Base-by-base conservation (phyloP, 441 rosid genomes). In the Viola pubescens region DNA sequence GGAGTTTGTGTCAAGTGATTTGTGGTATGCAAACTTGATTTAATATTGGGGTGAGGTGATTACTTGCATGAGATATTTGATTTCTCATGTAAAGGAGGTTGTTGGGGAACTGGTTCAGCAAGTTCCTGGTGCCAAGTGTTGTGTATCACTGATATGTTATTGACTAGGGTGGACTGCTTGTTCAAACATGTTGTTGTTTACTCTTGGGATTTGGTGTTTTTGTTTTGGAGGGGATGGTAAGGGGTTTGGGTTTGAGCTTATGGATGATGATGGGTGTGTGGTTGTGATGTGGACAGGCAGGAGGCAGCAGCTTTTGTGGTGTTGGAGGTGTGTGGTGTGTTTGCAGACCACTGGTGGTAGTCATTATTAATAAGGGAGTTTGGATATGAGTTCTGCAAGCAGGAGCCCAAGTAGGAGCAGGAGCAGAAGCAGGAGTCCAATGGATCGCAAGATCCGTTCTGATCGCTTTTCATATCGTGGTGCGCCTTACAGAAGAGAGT, bases 401-500 rank as follows among this genome's bases (percentile, higher is more conserved):
- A 72, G 85, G 75, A 83, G 84, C 79, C 68, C 9, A 12, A 57
- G 63, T 59, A 67, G 79, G 43, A 79, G 81, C 83, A 65, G 77
- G 59, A 78, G 80, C 78, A 72, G 94, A 63, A 84, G 89, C 81
- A 71, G 91, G 73, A 88, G 96, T 66, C 98, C 94, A 5, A 68
- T 82, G 79, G 89, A 78, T 81, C 92, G 95, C 64, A 91, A 78
- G 75, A 84, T 91, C 74, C 90, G 96, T 54, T 75, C 87, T 56
- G 86, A 86, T 41, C 88, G 90, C 46, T 69, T 75, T 67, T 81
- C 98, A 44, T 91, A 83, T 72, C 89, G 95, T 60, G 81, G 85
- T 82, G 90, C 92, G 67, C 95, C 96, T 52, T 91, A 85, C 82
- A 72, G 81, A 66, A 79, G 89, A 63, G 95, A 81, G 59, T 68